phyloP scores from a whole-genome alignment of 306 rosid species.

The Urtica urens region DNA sequence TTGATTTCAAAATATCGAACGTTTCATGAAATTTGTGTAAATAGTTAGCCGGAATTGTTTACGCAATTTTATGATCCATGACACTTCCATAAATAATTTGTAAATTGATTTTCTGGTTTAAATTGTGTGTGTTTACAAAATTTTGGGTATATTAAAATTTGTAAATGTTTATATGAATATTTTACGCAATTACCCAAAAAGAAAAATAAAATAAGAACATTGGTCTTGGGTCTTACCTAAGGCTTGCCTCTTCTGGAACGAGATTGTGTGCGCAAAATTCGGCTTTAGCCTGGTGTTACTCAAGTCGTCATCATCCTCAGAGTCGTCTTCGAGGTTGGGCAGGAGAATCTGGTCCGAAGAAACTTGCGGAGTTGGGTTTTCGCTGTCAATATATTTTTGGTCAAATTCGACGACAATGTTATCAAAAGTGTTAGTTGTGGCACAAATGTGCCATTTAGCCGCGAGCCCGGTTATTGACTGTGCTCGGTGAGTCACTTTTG shows the following conservation, averaged over 20 bases:
- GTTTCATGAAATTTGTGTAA: too few species aligned
- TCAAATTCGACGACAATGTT: too few species aligned
- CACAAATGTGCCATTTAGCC: constrained; percentile 80
- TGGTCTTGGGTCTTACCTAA: constrained; percentile 56
- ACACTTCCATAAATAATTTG: too few species aligned
- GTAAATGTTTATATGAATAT: background rate
- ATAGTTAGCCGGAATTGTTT: too few species aligned
- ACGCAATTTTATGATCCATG: too few species aligned
- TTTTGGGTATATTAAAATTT: background rate
- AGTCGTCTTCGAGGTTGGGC: constrained; percentile 29
- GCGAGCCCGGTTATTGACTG: constrained; percentile 68
- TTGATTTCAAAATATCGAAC: too few species aligned
- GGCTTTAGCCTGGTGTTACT: constrained; percentile 54
- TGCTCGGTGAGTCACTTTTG: constrained; percentile 84
- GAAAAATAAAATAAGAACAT: background rate
- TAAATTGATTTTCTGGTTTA: too few species aligned
- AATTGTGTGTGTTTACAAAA: too few species aligned
- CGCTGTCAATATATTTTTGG: constrained; percentile 39
- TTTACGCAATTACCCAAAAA: background rate
- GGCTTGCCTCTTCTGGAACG: constrained; percentile 87
- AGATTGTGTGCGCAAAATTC: constrained; percentile 48
- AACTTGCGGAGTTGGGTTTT: constrained; percentile 30
- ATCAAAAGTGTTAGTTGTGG: constrained; percentile 65
- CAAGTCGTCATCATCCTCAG: constrained; percentile 59
- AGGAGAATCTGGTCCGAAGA: constrained; percentile 25